Base-by-base conservation (phyloP, 352 stramenopile species). In the Pythium periplocum region DNA sequence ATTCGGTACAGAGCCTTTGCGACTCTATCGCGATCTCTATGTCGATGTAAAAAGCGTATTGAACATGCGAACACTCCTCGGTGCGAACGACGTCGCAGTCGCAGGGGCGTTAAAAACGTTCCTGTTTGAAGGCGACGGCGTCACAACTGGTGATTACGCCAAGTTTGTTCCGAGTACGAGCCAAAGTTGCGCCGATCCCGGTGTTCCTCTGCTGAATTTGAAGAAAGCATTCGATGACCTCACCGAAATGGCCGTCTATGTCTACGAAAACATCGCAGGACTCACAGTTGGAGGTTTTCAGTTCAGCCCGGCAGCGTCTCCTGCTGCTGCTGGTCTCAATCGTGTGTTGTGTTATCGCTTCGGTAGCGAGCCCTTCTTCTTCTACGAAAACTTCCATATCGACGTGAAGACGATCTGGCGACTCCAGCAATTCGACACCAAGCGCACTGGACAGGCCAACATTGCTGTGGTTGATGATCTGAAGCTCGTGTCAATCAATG, bases 211-310 rank as follows among this genome's bases (percentile, higher is more conserved):
- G 2, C 37, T 63, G 5, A 86, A 86, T 32, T 68, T 87, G 32
- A 70, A 79, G 30, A 85, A 83, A 37, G 74, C 87, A 39, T 89
- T 83, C 40, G 78, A 89, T 33, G 68, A 87, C 33, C 69, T 66
- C 9, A 39, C 54, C 4, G 74, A 87, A 37, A 87, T 86, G 74
- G 72, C 75, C 3, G 78, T 87, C 58, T 87, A 80, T 53, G n/a
- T 89, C 38, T 89, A 89, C 44, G 71, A 85, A 41, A 78, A 74
- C 39, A 67, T 73, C 4, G 43, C 51, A 1, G 59, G 55, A 0
- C 61, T 76, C 2, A 80, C 78, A 1, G 63, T 73, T 3, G 76
- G 75, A 1, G 72, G 56, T 36, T 86, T 85, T 46, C 64, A 71
- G 55, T 76, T 85, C 43, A 66, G 46, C 9, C 45, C 61, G 6